Percentiles rank a stretch among this genome's conserved stretches.
phyloP scores from a whole-genome alignment of 495 filamentous ascomycete species.

The Chaetomidium leptoderma region DNA sequence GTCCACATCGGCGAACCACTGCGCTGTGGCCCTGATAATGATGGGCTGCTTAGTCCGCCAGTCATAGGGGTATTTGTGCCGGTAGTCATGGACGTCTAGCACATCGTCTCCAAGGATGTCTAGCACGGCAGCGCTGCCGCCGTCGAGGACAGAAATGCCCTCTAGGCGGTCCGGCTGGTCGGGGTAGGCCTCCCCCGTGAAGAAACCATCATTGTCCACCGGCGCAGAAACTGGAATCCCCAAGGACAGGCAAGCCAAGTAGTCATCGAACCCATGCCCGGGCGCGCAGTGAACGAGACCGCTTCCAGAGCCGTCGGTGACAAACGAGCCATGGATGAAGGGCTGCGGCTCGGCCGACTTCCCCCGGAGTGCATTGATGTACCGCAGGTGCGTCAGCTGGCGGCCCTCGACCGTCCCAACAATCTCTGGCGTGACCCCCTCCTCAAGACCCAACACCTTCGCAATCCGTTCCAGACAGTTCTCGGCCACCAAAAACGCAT shows the following conservation, averaged over 20 bases:
- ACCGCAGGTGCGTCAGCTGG: constrained; percentile 60
- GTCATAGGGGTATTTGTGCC: constrained; percentile 95
- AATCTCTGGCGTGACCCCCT: constrained; percentile 40
- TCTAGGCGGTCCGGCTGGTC: constrained; percentile 55
- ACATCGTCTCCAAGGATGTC: constrained; percentile 58
- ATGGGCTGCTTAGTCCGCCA: constrained; percentile 93
- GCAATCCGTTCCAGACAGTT: constrained; percentile 53
- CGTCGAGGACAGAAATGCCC: constrained; percentile 42
- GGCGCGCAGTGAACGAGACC: constrained; percentile 92
- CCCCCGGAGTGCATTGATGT: constrained; percentile 61
- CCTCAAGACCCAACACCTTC: constrained; percentile 28
- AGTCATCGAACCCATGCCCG: constrained; percentile 96
- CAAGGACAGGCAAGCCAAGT: constrained; percentile 65
- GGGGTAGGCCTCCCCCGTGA: constrained; percentile 71
- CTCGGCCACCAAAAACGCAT: constrained; percentile 55
- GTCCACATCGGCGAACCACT: constrained; percentile 95
- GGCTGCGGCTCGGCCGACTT: constrained; percentile 52
- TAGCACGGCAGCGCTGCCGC: constrained; percentile 65
- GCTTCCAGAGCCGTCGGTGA: constrained; percentile 79
- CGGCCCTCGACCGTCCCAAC: constrained; percentile 58
- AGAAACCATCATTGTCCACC: constrained; percentile 73
- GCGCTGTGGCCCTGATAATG: constrained; percentile 84
- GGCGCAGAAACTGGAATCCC: constrained; percentile 71
- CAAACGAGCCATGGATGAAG: constrained; percentile 78
- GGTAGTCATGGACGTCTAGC: constrained; percentile 61